phyloP scores from a whole-genome alignment of 2,329 filamentous ascomycete species.

The Sporothrix euskadiensis region DNA sequence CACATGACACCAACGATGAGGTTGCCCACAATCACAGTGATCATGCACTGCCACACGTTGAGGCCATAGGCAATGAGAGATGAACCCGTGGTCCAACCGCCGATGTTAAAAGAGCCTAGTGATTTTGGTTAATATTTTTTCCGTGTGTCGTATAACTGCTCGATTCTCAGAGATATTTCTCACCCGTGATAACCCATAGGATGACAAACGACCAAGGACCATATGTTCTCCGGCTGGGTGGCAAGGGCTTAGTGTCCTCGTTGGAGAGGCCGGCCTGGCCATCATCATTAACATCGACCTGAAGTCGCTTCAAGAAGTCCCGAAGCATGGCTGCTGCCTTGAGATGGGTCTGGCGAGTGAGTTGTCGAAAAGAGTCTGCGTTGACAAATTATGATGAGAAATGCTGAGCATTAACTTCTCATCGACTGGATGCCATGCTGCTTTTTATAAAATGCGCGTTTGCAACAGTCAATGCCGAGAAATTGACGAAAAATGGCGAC shows the following conservation, averaged over 20 bases:
- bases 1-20: constrained; percentile 44
- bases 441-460: background rate
- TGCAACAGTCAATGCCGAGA: background rate
- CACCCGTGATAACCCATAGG: constrained; percentile 40
- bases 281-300: constrained; percentile 32
- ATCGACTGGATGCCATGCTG: constrained; percentile 5
- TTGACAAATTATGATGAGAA: background rate
- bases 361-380: background rate
- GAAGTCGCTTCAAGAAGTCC: constrained; percentile 30
- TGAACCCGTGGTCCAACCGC: constrained; percentile 40
- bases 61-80: constrained; percentile 26
- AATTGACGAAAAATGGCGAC: background rate
- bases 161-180: background rate
- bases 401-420: background rate
- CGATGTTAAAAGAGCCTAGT: constrained; percentile 38
- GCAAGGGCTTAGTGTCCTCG: constrained; percentile 38
- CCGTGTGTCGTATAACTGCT: background rate
- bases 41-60: constrained; percentile 44
- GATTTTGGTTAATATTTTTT: background rate
- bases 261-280: constrained; percentile 34
- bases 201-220: constrained; percentile 40
- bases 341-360: background rate
- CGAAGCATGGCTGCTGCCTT: constrained; percentile 10
- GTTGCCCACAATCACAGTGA: constrained; percentile 48
- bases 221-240: constrained; percentile 38